Conservation (phyloP, 2,329 filamentous ascomycete genomes). For the Epichloe uncinata region DNA sequence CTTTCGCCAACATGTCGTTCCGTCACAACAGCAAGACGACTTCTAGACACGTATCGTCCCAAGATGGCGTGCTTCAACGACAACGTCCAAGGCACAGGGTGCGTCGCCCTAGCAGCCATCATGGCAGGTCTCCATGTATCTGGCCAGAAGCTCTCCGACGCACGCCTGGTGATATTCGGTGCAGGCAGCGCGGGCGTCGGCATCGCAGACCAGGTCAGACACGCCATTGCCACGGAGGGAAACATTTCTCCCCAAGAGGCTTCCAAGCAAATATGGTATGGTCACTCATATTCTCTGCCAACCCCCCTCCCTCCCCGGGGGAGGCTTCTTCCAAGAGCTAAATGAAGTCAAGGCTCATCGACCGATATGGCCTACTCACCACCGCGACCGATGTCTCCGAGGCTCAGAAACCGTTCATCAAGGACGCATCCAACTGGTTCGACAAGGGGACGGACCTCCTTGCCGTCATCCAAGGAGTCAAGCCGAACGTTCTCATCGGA, state of each 20-base stretch:
- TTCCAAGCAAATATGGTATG: constrained; percentile 62
- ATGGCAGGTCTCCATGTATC: constrained; percentile 62
- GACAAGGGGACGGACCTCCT: constrained; percentile 44
- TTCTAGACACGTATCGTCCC: constrained; percentile 63
- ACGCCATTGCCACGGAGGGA: constrained; percentile 60
- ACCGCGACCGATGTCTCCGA: constrained; percentile 47
- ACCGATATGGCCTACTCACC: constrained; percentile 63
- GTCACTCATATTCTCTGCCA: neutral
- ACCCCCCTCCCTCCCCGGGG: too few relatives aligned
- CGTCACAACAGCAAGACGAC: constrained; percentile 41
- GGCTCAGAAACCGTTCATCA: constrained; percentile 56
- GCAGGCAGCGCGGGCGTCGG: constrained; percentile 72
- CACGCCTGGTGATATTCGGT: constrained; percentile 65
- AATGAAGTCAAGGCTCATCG: constrained; percentile 47
- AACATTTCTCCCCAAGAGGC: constrained; percentile 60
- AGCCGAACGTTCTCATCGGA: constrained; percentile 71
- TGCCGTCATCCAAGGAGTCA: constrained; percentile 54
- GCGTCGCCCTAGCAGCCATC: constrained; percentile 73
- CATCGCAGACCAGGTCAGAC: constrained; percentile 72
- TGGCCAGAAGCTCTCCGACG: constrained; percentile 50
- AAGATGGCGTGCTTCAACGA: constrained; percentile 80
- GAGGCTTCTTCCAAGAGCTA: neutral
- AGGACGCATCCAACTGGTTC: constrained; percentile 50
- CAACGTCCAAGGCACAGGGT: constrained; percentile 80
- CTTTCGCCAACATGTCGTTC: neutral